A percentile compares a stretch with the other conserved stretches of the same genome.
Conservation (phyloP, 495 filamentous ascomycete genomes). For the Margaritispora aquatica region DNA sequence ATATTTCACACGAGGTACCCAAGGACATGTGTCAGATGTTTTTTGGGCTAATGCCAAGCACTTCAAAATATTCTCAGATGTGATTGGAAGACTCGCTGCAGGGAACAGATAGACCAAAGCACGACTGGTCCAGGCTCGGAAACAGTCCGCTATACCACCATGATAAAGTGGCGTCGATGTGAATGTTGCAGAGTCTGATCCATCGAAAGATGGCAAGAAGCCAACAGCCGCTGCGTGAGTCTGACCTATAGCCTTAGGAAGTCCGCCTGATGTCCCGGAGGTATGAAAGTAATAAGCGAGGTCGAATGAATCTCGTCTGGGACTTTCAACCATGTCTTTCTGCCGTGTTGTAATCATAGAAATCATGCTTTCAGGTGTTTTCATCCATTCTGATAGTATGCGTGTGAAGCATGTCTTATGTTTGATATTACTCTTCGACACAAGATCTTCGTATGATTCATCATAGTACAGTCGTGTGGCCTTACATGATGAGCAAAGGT, state of each 20-base stretch:
- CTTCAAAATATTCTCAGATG: constrained; percentile 35
- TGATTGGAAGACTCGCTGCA: constrained; percentile 40
- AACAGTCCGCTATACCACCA: constrained; percentile 52
- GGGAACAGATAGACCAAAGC: constrained; percentile 51
- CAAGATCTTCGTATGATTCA: constrained; percentile 23
- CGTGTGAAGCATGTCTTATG: too few species aligned
- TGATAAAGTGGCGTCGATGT: constrained; percentile 58
- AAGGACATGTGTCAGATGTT: background rate
- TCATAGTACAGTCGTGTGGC: constrained; percentile 32
- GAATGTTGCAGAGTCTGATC: constrained; percentile 38
- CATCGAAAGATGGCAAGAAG: constrained; percentile 36
- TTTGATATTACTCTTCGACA: too few species aligned
- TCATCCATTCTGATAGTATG: too few species aligned
- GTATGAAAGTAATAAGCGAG: constrained; percentile 42
- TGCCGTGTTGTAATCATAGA: background rate
- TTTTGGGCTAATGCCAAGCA: constrained; percentile 26
- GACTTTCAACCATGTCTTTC: background rate
- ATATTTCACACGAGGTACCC: constrained; percentile 30
- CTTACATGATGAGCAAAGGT: constrained; percentile 37
- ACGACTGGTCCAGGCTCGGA: constrained; percentile 45
- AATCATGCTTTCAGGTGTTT: background rate
- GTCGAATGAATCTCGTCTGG: background rate
- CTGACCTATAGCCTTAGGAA: constrained; percentile 48
- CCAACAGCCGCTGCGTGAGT: constrained; percentile 42
- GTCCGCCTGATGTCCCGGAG: constrained; percentile 46